These are phyloP conservation scores for Penicillium sp. DNA, from an alignment of 2,329 filamentous ascomycete species.

Conservation along the genomic window DNA sequence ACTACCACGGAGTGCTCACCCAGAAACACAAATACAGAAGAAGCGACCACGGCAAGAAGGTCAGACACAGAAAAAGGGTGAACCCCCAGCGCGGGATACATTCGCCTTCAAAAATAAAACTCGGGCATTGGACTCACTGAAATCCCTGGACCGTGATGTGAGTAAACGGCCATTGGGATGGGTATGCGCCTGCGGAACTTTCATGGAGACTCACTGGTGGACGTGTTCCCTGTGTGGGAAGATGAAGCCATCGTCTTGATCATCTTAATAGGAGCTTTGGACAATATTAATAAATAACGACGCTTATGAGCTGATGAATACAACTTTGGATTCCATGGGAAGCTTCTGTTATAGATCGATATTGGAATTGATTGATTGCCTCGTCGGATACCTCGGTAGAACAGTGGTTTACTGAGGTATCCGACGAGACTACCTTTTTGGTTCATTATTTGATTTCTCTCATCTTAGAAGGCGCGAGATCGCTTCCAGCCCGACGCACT, in stretches of 20 bases:
- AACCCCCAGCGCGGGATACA: slow-evolving; percentile 13
- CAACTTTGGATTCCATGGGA: not conserved
- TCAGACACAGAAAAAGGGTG: slow-evolving; percentile 6
- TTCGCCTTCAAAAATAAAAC: slow-evolving; percentile 31
- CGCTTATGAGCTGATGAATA: slow-evolving; percentile 3
- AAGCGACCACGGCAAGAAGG: slow-evolving; percentile 20
- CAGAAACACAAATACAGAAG: slow-evolving; percentile 16
- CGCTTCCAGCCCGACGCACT: too few species aligned
- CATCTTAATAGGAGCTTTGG: not conserved
- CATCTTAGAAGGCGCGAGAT: too few species aligned
- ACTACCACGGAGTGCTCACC: not conserved
- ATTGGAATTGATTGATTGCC: too few species aligned
- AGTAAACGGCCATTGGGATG: slow-evolving; percentile 54
- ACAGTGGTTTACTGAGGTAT: too few species aligned
- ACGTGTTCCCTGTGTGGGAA: slow-evolving; percentile 59
- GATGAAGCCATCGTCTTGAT: slow-evolving; percentile 55
- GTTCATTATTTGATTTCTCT: too few species aligned
- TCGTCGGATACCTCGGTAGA: too few species aligned
- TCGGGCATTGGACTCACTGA: slow-evolving; percentile 38
- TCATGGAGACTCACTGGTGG: slow-evolving; percentile 65
- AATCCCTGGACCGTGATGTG: slow-evolving; percentile 41
- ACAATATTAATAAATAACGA: not conserved
- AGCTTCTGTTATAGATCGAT: too few species aligned
- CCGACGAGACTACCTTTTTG: too few species aligned
- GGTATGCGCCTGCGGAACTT: slow-evolving; percentile 59